Base-by-base conservation (phyloP, 1,284 basidiomycete species). In the Boletellus dicymbophilus region DNA sequence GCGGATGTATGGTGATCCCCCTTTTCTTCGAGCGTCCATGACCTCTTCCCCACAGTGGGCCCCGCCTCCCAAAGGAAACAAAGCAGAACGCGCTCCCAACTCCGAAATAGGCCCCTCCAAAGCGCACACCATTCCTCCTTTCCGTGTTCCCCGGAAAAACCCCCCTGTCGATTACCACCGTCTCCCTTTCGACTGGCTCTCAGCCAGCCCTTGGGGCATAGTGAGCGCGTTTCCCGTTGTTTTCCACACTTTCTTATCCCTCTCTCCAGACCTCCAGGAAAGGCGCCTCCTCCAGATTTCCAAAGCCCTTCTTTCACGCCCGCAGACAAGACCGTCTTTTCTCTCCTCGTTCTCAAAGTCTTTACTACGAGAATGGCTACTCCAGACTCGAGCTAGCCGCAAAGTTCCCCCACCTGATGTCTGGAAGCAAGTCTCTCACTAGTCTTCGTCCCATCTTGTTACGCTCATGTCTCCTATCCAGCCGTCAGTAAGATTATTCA, bases 401-500 rank as follows among this genome's bases (percentile, higher is more conserved):
- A 33, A 63, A 65, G 49, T 66, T 61, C 23, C 68, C 65, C 25
- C 65, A 70, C 20, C 21, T 68, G 21, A 48, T 62, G 20, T 69
- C 65, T 13, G 65, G 65, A 53, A 42, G 65, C 53, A 57, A 62
- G 66, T 58, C 13, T 28, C 39, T 3, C 21, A 28, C 37, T 21
- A 13, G 1, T 37, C 42, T 44, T 13, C 34, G 39, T 16, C 21
- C 38, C 25, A 18, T n/a, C 10, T 40, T 30, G 12, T 23, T 25
- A 25, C n/a, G n/a, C 52, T 66, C 18, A 60, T 45, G 4, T 46
- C 9, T 27, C 30, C 41, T 26, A 22, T 36, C 18, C 33, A 79
- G 77, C 68, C 23, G 67, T 80, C 46, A 76, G 71, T 48, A 72
- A 62, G 38, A 68, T 79, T 20, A 62, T 72, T 13, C 77, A 79